Conservation (phyloP, 148 eudicot genomes). For the Fallopia convolvulus region DNA sequence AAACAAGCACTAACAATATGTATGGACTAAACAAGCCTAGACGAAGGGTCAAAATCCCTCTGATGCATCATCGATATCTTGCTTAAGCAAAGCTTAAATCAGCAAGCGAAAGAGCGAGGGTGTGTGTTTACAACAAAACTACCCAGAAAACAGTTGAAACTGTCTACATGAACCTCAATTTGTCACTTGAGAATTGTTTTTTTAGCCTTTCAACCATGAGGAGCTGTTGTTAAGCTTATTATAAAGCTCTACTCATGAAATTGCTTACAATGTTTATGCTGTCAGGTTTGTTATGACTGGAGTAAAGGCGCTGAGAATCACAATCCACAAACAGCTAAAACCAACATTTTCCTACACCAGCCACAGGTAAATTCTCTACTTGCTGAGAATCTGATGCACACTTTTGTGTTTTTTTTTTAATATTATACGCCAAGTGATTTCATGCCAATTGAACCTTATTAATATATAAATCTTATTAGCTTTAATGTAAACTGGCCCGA, state of each 20-base stretch:
- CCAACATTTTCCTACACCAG: constrained; percentile 56
- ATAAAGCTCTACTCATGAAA: not conserved
- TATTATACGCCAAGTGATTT: not conserved
- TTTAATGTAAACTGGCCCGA: too few relatives aligned
- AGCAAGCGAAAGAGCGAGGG: too few relatives aligned
- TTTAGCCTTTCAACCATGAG: not conserved
- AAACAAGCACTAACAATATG: too few relatives aligned
- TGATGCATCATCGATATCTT: too few relatives aligned
- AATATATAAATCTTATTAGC: too few relatives aligned
- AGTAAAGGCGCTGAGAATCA: constrained; percentile 99
- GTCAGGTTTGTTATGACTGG: constrained; percentile 93
- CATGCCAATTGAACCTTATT: not conserved
- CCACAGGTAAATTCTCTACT: constrained; percentile 47
- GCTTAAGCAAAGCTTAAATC: too few relatives aligned
- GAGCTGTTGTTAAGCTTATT: not conserved
- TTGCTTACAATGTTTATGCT: not conserved
- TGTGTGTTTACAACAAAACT: too few relatives aligned
- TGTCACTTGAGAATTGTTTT: not conserved
- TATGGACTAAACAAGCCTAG: too few relatives aligned
- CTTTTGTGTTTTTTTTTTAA: not conserved
- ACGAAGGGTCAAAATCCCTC: too few relatives aligned
- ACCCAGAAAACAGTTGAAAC: not conserved
- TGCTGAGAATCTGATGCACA: not conserved
- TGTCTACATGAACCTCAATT: not conserved
- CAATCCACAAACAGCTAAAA: constrained; percentile 77